A percentile compares a stretch with the other conserved stretches of the same genome.
These are phyloP conservation scores for Suhomyces coccinellae DNA, from an alignment of 1,139 yeast species.

Conservation along the genomic window DNA sequence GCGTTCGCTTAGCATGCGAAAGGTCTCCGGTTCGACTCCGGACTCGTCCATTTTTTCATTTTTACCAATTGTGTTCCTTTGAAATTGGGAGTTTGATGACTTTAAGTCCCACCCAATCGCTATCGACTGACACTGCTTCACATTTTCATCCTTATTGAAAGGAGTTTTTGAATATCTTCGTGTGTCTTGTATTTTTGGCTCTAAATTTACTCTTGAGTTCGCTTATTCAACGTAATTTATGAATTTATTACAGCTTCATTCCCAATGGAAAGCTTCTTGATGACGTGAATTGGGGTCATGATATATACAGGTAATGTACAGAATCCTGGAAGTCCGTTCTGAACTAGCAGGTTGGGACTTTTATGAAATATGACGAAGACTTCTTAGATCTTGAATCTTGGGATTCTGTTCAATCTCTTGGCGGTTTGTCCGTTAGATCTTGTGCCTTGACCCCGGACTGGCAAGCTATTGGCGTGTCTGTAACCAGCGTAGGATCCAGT, in stretches of 20 bases:
- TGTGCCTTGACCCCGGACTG: constrained; percentile 93
- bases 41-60: constrained; percentile 66
- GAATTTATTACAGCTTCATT: neutral
- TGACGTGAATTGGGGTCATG: neutral
- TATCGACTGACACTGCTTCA: too few relatives aligned
- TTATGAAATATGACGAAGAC: neutral
- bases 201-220: too few relatives aligned
- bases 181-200: too few relatives aligned
- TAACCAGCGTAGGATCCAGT: constrained; percentile 88
- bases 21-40: constrained; percentile 92
- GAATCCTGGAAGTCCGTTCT: neutral
- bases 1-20: constrained; percentile 90
- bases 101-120: too few relatives aligned
- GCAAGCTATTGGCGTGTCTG: constrained; percentile 85
- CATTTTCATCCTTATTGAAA: too few relatives aligned
- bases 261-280: neutral
- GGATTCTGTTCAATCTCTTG: constrained; percentile 73
- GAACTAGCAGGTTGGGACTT: constrained; percentile 1
- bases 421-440: constrained; percentile 91
- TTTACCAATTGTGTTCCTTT: neutral
- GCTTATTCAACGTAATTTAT: too few relatives aligned
- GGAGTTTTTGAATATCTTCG: too few relatives aligned
- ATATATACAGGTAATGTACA: constrained; percentile 7
- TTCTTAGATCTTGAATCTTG: constrained; percentile 47
- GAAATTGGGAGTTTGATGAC: too few relatives aligned